Base-by-base conservation (phyloP, 2,329 filamentous ascomycete genomes). In the Aspergillus sp. region DNA sequence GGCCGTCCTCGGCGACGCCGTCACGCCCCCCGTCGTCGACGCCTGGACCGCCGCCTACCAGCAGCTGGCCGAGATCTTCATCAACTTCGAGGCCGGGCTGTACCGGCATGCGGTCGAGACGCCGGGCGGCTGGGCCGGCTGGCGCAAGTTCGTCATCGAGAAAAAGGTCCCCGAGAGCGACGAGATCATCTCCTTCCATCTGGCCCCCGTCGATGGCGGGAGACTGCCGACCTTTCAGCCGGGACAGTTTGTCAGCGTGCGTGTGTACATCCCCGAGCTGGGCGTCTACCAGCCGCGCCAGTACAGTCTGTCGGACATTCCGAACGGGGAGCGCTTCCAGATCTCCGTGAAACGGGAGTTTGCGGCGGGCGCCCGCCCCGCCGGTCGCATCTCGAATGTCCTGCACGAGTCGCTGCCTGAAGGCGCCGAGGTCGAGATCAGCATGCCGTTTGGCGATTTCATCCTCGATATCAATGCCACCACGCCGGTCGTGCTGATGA, bases 161-260 rank as follows among this genome's bases (percentile, higher is more conserved):
- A 72, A 80, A 45, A 88, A 87, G 68, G 78, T 84, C 38, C 73
- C 76, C 45, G 87, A 90, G 69, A 78, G 81, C 3, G 81, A 83
- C 4, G 82, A 87, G 57, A 85, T 89, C 53, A 84, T 80, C 38
- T 88, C 85, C 0, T 89, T 90, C 67, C 85, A 88, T 61, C 78
- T 91, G 10, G 76, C 80, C 45, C 87, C 88, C 0, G 74, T 81
- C 3, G 85, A 89, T 56, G 77, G 76, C 23, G 70, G 78, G 53
- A 73, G 74, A n/a, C 73, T 91, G 41, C 86, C 87, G 0, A 43
- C 65, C 0, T 91, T 82, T 73, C 75, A 80, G 52, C 87, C 88
- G 0, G 88, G 88, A n/a, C 88, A 91, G 71, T 91, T 90, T 64
- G 78, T 89, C 52, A 87, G 85, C 0, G 71, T 90, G 32, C 79